These are phyloP conservation scores for Capsicum baccatum DNA, from an alignment of 257 asterid genomes.

Conservation along the genomic window DNA sequence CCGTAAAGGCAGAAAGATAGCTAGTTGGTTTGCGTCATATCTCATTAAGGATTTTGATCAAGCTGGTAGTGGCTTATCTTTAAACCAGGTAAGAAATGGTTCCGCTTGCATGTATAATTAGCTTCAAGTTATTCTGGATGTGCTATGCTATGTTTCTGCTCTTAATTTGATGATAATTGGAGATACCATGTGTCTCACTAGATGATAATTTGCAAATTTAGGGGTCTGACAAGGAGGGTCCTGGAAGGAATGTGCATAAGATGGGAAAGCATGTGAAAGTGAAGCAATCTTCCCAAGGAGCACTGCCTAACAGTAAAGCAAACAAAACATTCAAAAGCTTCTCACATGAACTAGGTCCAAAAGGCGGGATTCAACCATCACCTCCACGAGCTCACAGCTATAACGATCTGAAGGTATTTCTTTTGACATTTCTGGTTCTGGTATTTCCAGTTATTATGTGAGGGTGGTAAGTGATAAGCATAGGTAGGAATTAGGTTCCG, in stretches of 20 bases:
- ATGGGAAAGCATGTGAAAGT: constrained; percentile 48
- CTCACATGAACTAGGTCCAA: constrained; percentile 93
- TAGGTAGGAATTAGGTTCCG: constrained; percentile 10
- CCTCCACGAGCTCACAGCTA: constrained; percentile 83
- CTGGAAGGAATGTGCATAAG: constrained; percentile 53
- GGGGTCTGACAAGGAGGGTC: constrained; percentile 50
- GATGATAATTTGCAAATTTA: constrained; percentile 50
- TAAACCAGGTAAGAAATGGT: constrained; percentile 51
- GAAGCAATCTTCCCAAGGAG: constrained; percentile 47
- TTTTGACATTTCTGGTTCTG: constrained; percentile 33
- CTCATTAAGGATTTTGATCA: constrained; percentile 67
- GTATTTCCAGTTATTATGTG: constrained; percentile 24
- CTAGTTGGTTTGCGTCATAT: constrained; percentile 80
- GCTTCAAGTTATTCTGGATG: not conserved
- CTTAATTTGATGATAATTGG: not conserved
- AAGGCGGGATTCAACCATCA: constrained; percentile 68
- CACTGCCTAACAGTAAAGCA: constrained; percentile 47
- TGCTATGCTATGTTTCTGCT: not conserved
- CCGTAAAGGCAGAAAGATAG: constrained; percentile 75
- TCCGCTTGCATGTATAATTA: constrained; percentile 31
- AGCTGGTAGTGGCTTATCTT: constrained; percentile 44
- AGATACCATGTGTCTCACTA: constrained; percentile 49
- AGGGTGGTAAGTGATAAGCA: constrained; percentile 23
- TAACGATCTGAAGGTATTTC: constrained; percentile 75
- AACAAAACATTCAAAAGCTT: constrained; percentile 76